These are phyloP conservation scores for Flaveria linearis DNA, from an alignment of 129 eudicot genomes.

Conservation along the genomic window DNA sequence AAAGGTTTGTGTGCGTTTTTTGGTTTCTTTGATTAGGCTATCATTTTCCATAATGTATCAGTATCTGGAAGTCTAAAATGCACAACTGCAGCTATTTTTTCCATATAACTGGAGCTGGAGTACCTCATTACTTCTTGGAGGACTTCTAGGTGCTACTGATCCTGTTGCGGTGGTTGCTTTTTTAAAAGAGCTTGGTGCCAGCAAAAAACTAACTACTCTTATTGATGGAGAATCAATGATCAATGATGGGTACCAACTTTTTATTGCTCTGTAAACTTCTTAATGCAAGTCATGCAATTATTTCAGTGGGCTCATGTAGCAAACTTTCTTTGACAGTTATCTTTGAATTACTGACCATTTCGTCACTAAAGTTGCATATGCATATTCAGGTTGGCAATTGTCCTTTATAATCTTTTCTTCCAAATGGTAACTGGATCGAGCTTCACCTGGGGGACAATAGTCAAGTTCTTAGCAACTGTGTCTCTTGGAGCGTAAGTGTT, in stretches of 20 bases:
- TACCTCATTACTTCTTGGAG: conserved; percentile 93
- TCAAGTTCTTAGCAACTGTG: conserved; percentile 64
- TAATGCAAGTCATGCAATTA: neutral
- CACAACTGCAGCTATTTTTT: conserved; percentile 54
- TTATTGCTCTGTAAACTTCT: neutral
- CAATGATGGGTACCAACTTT: conserved; percentile 79
- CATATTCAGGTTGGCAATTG: conserved; percentile 79
- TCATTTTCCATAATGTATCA: neutral
- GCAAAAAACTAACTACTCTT: conserved; percentile 90
- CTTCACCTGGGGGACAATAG: conserved; percentile 60
- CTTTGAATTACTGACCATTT: neutral
- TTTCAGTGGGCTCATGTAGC: neutral
- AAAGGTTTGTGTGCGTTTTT: conserved; percentile 51
- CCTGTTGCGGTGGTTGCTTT: conserved; percentile 96
- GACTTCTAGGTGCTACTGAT: conserved; percentile 96
- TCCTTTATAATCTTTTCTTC: conserved; percentile 73
- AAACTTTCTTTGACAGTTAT: neutral
- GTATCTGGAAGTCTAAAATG: neutral
- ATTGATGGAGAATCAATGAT: conserved; percentile 96
- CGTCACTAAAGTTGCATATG: neutral
- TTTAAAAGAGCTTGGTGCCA: conserved; percentile 94
- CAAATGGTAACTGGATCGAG: conserved; percentile 81
- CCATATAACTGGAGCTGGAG: conserved; percentile 95
- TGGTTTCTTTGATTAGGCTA: neutral
- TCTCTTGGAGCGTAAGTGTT: conserved; percentile 92